phyloP scores from a whole-genome alignment of 495 filamentous ascomycete genomes.

The Annulohypoxylon moriforme region DNA sequence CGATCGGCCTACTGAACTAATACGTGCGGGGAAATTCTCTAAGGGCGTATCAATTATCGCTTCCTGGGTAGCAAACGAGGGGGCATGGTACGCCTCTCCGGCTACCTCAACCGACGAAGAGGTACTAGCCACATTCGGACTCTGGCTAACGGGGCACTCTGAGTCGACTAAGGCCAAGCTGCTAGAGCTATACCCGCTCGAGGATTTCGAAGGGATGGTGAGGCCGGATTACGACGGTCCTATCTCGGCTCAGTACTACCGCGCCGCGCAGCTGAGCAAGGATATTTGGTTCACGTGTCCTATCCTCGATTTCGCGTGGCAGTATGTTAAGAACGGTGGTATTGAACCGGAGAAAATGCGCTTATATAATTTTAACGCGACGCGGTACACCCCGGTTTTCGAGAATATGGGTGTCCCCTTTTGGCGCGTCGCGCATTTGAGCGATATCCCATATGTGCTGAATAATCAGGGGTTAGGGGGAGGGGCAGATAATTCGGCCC shows the following conservation, averaged over 20 bases:
- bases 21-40: constrained; percentile 12
- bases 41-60: constrained; percentile 14
- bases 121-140: constrained; percentile 1
- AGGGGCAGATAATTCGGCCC: neutral
- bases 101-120: constrained; percentile 11
- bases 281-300: constrained; percentile 22
- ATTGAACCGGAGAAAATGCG: neutral
- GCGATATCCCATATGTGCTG: constrained; percentile 1
- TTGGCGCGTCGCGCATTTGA: constrained; percentile 5
- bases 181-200: constrained; percentile 8
- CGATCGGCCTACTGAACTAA: constrained; percentile 9
- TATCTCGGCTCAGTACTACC: constrained; percentile 21
- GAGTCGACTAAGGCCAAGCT: constrained; percentile 10
- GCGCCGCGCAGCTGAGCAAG: constrained; percentile 15
- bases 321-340: constrained; percentile 20
- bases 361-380: constrained; percentile 13
- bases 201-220: constrained; percentile 19
- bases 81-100: constrained; percentile 14
- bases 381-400: constrained; percentile 4
- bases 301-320: constrained; percentile 16
- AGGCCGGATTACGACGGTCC: constrained; percentile 18
- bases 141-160: constrained; percentile 12
- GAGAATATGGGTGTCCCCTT: constrained; percentile 20
- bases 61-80: constrained; percentile 20
- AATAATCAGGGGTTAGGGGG: neutral